Evolutionary conservation across 1,284 basidiomycete species (phyloP), one percentile per base, ranked within the genome.

Genomic region (Leccinum huronense): DNA sequence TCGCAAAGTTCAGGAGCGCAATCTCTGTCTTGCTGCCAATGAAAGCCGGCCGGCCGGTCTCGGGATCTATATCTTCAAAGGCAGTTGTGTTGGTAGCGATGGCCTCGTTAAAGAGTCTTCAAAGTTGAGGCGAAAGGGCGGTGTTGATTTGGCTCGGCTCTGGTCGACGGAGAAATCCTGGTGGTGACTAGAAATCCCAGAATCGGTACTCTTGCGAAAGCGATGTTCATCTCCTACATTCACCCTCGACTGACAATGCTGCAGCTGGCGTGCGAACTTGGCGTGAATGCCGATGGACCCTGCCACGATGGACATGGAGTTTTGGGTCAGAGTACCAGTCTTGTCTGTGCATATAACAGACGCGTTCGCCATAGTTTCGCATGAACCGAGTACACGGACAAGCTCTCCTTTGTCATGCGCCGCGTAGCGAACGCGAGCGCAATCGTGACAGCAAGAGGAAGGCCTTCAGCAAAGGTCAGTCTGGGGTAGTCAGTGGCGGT

Each of bases 341-440:
- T 98, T 98, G 82, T 97, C 95, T 23, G 95, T 98, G 80, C 95
- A 98, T 33, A 98, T 86, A 66, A 98, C 96, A 27, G 91, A 97
- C 13, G 95, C 93, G 75, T 98, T 98, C 38, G 93, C 97, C 96
- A 98, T 99, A 7, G 94, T 98, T 81, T 98, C 97, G 78, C 97
- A 99, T 31, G 94, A 95, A 13, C 94, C 93, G 40, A 99, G 86
- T 3, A 98, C 91, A 68, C 97, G 94, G 19, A 99, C 97, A 57
- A 99, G 87, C 0, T 97, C 77, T 95, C 92, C 73, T 90, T 86
- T 19, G 95, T 94, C 97, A 99, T 99, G 33, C 96, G 89, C 74
- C 94, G 96, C 57, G 97, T 99, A 0, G 97, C 97, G 73, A 98
- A 98, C 0, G 97, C 94, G 30, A 99, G 83, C 0, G 97, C 97